Base-by-base conservation (phyloP, 2,329 filamentous ascomycete genomes). In the Torrubiella hemipterigena region DNA sequence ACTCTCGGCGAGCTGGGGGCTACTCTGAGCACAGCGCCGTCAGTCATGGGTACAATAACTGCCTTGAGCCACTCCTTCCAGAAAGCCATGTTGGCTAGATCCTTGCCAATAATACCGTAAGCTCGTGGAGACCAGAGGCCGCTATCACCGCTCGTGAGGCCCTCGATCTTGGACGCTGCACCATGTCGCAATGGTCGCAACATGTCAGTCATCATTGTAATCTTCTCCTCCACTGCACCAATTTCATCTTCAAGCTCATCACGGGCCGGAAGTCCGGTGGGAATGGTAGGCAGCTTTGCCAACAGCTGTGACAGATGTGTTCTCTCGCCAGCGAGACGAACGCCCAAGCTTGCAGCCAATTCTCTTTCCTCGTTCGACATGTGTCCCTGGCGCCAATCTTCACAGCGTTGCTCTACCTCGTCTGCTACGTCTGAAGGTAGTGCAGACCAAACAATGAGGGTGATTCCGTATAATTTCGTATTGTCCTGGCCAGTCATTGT, bases 31-130 rank as follows among this genome's bases (percentile, higher is more conserved):
- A 98, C 67, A 11, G 69, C 76, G 14, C 89, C 85, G 49, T 93
- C 86, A 2, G 78, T 86, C 91, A 96, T 98, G 17, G 91, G 91
- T 15, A 94, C 84, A n/a, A 91, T 67, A 8, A 96, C 72, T 6
- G 89, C 87, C 55, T 85, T 81, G 29, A 98, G 69, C 91, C 91
- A 98, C 53, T 98, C 91, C 55, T 96, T 96, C 87, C 89, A 98
- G 58, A 98, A 96, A 19, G 77, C 74, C 41, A 87, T 86, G 58
- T 93, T 72, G 37, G 76, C 79, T 10, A 69, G 67, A 51, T 98
- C 91, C 39, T 83, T 73, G 20, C 91, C 91, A 39, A 98, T 66
- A 38, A 98, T 79, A 36, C 91, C 91, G 50, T 93, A 98, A 2
- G 89, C 86, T 41, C 91, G 73, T 13, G 91, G 91, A 30, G 85